These are phyloP conservation scores for Hibiscus tridactylites DNA, from an alignment of 345 rosid genomes.

Conservation along the genomic window DNA sequence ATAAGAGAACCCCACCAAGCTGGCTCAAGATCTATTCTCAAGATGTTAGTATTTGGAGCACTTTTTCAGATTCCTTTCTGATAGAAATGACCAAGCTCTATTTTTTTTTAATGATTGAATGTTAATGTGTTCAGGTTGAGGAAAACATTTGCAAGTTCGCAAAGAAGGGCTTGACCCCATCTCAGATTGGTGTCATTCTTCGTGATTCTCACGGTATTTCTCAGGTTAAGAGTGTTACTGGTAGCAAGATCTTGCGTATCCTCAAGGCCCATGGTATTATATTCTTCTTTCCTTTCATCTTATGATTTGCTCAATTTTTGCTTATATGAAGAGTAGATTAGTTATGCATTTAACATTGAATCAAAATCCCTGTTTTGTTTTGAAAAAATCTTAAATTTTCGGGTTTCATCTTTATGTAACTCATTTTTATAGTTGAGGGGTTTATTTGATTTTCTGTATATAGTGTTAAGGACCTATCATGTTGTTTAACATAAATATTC, in stretches of 20 bases:
- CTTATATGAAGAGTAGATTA: not conserved
- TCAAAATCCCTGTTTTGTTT: no score
- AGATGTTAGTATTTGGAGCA: slow-evolving; percentile 27
- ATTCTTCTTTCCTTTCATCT: not conserved
- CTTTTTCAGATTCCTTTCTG: not conserved
- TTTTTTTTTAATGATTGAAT: not conserved
- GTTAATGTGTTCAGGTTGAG: slow-evolving; percentile 23
- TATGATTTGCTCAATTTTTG: not conserved
- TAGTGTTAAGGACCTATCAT: no score
- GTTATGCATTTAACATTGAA: no score
- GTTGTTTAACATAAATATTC: no score
- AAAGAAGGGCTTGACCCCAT: slow-evolving; percentile 52
- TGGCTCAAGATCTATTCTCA: slow-evolving; percentile 21
- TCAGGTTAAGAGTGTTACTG: slow-evolving; percentile 14
- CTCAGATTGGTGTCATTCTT: slow-evolving; percentile 55
- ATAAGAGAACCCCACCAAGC: not conserved
- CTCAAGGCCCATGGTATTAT: slow-evolving; percentile 45
- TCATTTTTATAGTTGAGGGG: no score
- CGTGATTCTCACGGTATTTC: slow-evolving; percentile 57
- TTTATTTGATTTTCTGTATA: no score
- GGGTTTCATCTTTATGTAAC: no score
- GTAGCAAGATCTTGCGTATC: slow-evolving; percentile 49
- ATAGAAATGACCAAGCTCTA: not conserved
- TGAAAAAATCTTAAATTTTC: no score
- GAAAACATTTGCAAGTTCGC: slow-evolving; percentile 55